Evolutionary conservation across 1,284 basidiomycete genomes (phyloP), one percentile per base, ranked within the genome.

Genomic region (Meripilus lineatus): DNA sequence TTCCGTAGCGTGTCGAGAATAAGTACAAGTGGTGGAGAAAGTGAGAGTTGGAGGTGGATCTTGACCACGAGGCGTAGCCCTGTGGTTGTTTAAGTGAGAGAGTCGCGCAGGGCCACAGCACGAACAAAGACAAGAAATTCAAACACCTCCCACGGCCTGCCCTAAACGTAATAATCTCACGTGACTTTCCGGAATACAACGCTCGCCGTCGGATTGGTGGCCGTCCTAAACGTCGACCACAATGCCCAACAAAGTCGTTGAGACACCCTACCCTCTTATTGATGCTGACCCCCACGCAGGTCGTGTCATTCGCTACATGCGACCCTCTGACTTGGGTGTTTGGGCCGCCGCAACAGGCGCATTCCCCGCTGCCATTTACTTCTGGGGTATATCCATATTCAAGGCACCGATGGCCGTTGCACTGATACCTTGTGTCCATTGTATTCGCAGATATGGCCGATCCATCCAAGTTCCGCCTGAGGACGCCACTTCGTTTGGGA

Each of bases 211-310:
- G 8, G 5, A 41, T 47, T 53, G 45, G 40, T 41, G 38, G 37
- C 49, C 48, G 38, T 43, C 47, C 45, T 42, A 44, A 38, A 34
- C 49, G 44, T 44, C 50, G 52, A 51, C 38, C 40, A 65, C 65
- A 52, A 89, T 89, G 84, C 80, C 81, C 48, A 68, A 79, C 65
- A 88, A 86, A 67, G 71, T 81, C 58, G 71, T 84, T 48, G 70
- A 77, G 55, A 81, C 83, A 20, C 79, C 81, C 22, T 92, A 84
- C 66, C 89, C 89, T 40, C 82, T 91, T 66, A 86, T 94, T 67
- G 94, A 97, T 67, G 71, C 81, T 2, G 96, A 99, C 74, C 95
- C 95, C 17, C 90, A 96, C 72, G 86, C 88, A 30, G 70, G 71
- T 32, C 83, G 96, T 37, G 95, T 99, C 32, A 70, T 99, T 24